Evolutionary conservation across 495 filamentous ascomycete species (phyloP), one percentile per base, ranked within the genome.

Genomic region (Neurospora africana): DNA sequence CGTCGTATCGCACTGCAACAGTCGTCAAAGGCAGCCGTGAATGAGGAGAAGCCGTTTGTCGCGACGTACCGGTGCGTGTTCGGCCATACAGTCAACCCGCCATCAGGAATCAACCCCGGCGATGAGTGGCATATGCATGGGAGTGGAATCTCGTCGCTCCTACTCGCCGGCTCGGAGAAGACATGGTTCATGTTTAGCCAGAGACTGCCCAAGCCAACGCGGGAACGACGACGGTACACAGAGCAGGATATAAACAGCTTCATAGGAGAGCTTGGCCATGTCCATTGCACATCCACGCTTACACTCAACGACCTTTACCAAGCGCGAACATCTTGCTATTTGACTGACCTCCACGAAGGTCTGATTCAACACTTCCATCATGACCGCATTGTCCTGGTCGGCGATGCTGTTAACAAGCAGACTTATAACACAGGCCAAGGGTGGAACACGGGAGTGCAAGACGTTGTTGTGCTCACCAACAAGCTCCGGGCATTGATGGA

Each of bases 351-450:
- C 1, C 80, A 84, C 69, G 83, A 86, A 70, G 83, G 80, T 9
- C 69, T 82, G 17, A 72, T 82, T 61, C 71, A 81, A 21, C 70
- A 75, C 43, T 83, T 81, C 78, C 74, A 71, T 36, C 78, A 80
- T 68, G 75, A 74, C 15, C 77, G 83, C 21, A 77, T 82, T 3
- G 79, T 82, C 1, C 79, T 83, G 65, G 72, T 81, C 0, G 84
- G 84, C 19, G 84, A 85, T 72, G 77, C 82, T 0, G 80, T 77
- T 40, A 82, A 83, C 72, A 85, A 84, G 73, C 81, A 83, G 70
- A 80, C 78, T 5, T 78, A 77, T 9, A 80, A 79, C 58, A 53
- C 74, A 13, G 82, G 79, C 0, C 78, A 78, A 17, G 82, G 81
- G 13, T 79, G 78, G 35, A 82, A 80, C 69, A 72, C 76, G 41